Evolutionary conservation across 2,329 filamentous ascomycete species (phyloP).

Genomic region (Botryotinia calthae): DNA sequence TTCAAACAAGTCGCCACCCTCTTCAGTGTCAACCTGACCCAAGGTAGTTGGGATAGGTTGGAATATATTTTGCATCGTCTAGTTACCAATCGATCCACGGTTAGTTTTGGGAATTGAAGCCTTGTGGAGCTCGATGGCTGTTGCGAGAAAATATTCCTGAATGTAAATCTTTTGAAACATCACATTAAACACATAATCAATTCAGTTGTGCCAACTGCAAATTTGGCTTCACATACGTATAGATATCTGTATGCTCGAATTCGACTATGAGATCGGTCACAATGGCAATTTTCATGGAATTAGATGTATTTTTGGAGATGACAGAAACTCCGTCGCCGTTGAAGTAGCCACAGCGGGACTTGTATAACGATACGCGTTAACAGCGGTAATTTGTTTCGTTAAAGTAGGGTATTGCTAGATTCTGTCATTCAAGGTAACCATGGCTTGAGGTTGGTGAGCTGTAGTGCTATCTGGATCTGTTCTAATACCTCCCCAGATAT

Average conservation of each 20-base stretch:
- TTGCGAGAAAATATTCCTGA: conserved; percentile 10
- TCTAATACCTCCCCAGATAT: conserved; percentile 23
- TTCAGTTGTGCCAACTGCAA: background rate
- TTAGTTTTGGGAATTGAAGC: background rate
- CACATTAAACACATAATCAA: background rate
- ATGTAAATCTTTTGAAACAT: conserved; percentile 1
- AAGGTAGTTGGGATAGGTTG: background rate
- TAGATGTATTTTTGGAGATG: background rate
- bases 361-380: conserved; percentile 1
- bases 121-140: conserved; percentile 7
- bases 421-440: background rate
- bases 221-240: background rate
- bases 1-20: background rate
- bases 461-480: conserved; percentile 9
- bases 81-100: background rate
- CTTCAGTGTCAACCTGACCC: background rate
- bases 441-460: background rate
- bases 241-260: background rate
- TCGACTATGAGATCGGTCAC: background rate
- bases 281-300: conserved; percentile 11
- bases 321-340: background rate
- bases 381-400: background rate
- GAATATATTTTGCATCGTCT: background rate
- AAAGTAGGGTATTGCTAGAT: background rate
- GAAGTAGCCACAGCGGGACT: background rate